These are phyloP conservation scores for Xanthoceras sorbifolium DNA, from an alignment of 345 rosid genomes.

Conservation along the genomic window DNA sequence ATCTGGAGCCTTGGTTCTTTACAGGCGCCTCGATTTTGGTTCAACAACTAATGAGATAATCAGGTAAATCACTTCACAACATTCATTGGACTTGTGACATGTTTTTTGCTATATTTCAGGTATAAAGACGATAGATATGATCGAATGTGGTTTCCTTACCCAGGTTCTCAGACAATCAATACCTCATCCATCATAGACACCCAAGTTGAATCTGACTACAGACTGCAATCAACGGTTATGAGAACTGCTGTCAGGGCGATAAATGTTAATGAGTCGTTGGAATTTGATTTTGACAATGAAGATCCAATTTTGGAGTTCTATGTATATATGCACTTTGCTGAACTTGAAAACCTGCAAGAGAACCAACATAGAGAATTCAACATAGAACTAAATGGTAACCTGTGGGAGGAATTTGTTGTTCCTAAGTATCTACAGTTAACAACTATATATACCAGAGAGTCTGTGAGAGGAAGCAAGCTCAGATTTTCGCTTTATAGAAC, in stretches of 20 bases:
- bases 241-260: slow-evolving; percentile 27
- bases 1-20: slow-evolving; percentile 26
- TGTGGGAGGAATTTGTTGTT: slow-evolving; percentile 5
- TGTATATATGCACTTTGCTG: slow-evolving; percentile 40
- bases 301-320: slow-evolving; percentile 22
- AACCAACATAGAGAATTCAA: slow-evolving; percentile 27
- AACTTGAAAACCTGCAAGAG: slow-evolving; percentile 13
- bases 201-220: slow-evolving; percentile 10
- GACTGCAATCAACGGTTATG: slow-evolving; percentile 33
- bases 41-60: slow-evolving; percentile 19
- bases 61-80: slow-evolving; percentile 24
- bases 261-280: slow-evolving; percentile 10
- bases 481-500: slow-evolving; percentile 19
- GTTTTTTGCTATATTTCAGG: slow-evolving; percentile 15
- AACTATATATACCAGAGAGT: slow-evolving; percentile 3
- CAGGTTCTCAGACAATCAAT: background rate
- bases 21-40: slow-evolving; percentile 35
- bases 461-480: slow-evolving; percentile 33
- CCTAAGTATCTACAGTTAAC: slow-evolving; percentile 19
- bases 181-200: background rate
- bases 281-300: slow-evolving; percentile 13
- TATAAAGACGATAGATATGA: slow-evolving; percentile 28
- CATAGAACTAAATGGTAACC: slow-evolving; percentile 24
- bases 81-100: background rate
- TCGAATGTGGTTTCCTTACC: slow-evolving; percentile 37